Evolutionary conservation across 2,329 filamentous ascomycete species (phyloP).

Genomic region (Orbilia ellipsospora): DNA sequence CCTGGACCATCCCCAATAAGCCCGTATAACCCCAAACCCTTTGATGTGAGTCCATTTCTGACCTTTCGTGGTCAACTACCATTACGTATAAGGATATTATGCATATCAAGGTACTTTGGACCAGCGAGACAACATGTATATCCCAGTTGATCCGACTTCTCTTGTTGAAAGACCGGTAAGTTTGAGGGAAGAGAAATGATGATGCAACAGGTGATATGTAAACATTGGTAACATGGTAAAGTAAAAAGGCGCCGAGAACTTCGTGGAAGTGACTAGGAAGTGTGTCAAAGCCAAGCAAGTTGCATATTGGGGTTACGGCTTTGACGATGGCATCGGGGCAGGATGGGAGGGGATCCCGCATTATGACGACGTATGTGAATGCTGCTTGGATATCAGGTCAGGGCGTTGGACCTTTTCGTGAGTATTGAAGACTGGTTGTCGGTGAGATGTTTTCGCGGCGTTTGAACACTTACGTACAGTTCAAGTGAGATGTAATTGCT

Average conservation of each 20-base stretch:
- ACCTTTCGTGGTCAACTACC: conserved; percentile 73
- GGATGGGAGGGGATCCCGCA: conserved; percentile 43
- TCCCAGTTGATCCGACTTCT: conserved; percentile 83
- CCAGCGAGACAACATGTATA: conserved; percentile 84
- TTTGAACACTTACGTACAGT: too few species aligned
- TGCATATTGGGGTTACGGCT: conserved; percentile 73
- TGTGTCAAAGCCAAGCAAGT: conserved; percentile 71
- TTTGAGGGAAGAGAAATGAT: conserved; percentile 70
- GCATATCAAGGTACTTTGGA: conserved; percentile 80
- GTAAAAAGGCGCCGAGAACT: conserved; percentile 72
- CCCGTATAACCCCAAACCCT: conserved; percentile 83
- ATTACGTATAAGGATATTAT: conserved; percentile 79
- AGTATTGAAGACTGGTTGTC: too few species aligned
- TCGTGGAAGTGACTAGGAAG: conserved; percentile 83
- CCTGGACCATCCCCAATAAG: conserved; percentile 77
- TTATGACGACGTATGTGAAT: conserved; percentile 4
- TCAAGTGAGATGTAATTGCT: too few species aligned
- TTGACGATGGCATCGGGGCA: conserved; percentile 61
- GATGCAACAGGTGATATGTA: conserved; percentile 76
- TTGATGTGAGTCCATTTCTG: conserved; percentile 71
- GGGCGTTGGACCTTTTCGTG: too few species aligned
- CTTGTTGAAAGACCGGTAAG: conserved; percentile 72
- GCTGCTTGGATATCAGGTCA: not conserved
- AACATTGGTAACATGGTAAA: conserved; percentile 76
- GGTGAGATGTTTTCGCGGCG: too few species aligned